Evolutionary conservation across 768 basidiomycete genomes (phyloP), one percentile per base, ranked within the genome.

Genomic region (Rhizopogon sp.): DNA sequence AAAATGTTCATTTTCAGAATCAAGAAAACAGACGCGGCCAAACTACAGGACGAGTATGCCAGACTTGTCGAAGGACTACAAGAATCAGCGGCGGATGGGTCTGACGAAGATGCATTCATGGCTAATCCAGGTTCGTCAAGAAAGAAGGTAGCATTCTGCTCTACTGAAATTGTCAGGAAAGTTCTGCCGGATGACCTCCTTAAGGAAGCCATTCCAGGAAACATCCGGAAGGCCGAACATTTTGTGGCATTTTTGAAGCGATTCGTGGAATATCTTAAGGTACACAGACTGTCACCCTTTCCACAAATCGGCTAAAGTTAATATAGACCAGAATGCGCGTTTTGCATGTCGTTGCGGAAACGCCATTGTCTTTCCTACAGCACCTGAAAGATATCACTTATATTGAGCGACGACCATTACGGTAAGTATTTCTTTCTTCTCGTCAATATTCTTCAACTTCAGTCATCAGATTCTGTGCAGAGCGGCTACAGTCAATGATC

Each of bases 361-460:
- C 97, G 2, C 97, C 97, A 0, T 75, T 90, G 28, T 98, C 96
- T 2, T 99, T 99, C 70, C 73, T 99, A 41, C 96, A 98, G 65
- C 97, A 99, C 72, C 78, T 99, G 45, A 98, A 97, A 72, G 97
- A 99, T 62, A 98, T 98, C 58, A 98, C 97, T 13, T 99, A 94
- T 68, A 99, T 99, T 55, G 97, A 99, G 68, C 79, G 90, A 54
- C 77, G 95, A 58, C 97, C 97, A 10, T 73, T 99, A 56, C 82
- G 91, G 96, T 91, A 67, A 52, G 78, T 71, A 41, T n/a, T 52
- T 31, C 17, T 42, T n/a, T 22, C 14, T 33, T 9, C n/a, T 54
- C 51, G 39, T 39, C 20, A 46, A 16, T 46, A 8, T 8, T 45
- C 31, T 8, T 33, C 59, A 25, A 61, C 33, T 8, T 17, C 39